A percentile compares a stretch with the other conserved stretches of the same genome.
These are phyloP conservation scores for Trichoderma sp. DNA, from an alignment of 2,329 filamentous ascomycete species.

Conservation along the genomic window DNA sequence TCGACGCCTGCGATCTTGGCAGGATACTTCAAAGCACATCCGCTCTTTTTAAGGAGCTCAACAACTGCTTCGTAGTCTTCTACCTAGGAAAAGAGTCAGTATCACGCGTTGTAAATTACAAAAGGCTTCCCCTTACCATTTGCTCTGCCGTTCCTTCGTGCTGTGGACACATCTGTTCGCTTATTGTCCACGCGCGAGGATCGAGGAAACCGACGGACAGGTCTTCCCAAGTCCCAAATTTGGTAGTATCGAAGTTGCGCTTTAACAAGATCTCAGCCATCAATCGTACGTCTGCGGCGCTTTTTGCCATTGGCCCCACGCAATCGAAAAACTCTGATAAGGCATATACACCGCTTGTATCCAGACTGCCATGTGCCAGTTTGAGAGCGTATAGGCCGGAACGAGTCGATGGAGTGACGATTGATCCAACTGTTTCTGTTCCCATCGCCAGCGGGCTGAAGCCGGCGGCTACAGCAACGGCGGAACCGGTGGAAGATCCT, in stretches of 20 bases:
- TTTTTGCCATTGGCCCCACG: constrained; percentile 37
- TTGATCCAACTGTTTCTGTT: constrained; percentile 41
- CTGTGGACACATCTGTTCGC: constrained; percentile 27
- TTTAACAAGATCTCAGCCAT: constrained; percentile 24
- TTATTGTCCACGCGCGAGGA: constrained; percentile 28
- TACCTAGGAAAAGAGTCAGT: background rate
- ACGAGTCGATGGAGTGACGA: constrained; percentile 33
- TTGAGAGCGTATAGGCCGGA: constrained; percentile 38
- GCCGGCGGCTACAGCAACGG: constrained; percentile 40
- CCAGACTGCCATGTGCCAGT: constrained; percentile 31
- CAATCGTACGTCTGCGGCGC: constrained; percentile 28
- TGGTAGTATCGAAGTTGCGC: background rate
- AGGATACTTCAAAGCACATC: constrained; percentile 6
- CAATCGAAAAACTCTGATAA: constrained; percentile 37
- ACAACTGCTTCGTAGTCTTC: constrained; percentile 10
- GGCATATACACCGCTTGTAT: constrained; percentile 30
- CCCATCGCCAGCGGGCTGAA: constrained; percentile 40
- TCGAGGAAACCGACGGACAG: constrained; percentile 28
- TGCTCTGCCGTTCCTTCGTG: constrained; percentile 29
- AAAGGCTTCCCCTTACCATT: constrained; percentile 20
- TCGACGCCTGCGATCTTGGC: background rate
- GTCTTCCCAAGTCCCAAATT: constrained; percentile 26
- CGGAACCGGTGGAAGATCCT: constrained; percentile 43
- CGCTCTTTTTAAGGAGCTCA: background rate
- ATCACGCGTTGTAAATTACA: background rate